Evolutionary conservation across 345 rosid genomes (phyloP).

Genomic region (Capsella bursapastoris): DNA sequence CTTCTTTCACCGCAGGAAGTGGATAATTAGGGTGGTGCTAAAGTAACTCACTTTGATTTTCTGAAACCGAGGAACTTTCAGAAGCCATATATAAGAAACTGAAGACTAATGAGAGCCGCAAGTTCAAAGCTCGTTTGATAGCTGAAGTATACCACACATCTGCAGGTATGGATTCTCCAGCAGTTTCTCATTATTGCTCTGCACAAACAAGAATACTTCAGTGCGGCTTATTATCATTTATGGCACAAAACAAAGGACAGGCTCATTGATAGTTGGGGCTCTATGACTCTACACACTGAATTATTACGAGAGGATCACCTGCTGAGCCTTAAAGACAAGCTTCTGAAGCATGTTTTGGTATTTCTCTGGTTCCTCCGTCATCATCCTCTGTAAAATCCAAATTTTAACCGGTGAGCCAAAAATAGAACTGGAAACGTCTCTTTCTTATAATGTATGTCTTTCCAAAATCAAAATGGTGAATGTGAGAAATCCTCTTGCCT

Average conservation of each 20-base stretch:
- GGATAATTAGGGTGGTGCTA: conserved; percentile 8
- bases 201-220: conserved; percentile 39
- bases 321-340: conserved; percentile 94
- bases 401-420: conserved; percentile 37
- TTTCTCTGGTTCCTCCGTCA: conserved; percentile 95
- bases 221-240: neutral
- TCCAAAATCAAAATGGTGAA: conserved; percentile 23
- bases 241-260: conserved; percentile 14
- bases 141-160: conserved; percentile 95
- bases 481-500: conserved; percentile 59
- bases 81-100: conserved; percentile 32
- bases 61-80: conserved; percentile 27
- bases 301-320: conserved; percentile 53
- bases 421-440: neutral
- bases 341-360: conserved; percentile 96
- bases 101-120: conserved; percentile 30
- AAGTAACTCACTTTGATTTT: conserved; percentile 27
- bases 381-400: conserved; percentile 78
- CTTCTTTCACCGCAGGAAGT: conserved; percentile 24
- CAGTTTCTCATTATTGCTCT: conserved; percentile 97
- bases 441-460: conserved; percentile 6
- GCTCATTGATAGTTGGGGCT: neutral
- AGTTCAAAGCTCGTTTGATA: conserved; percentile 68
- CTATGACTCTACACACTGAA: neutral
- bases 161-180: conserved; percentile 97